Percentiles rank a stretch among this genome's conserved stretches.
Conservation (phyloP, 192 early-diverging fungal genomes). For the Phlyctochytrium bullatum region DNA sequence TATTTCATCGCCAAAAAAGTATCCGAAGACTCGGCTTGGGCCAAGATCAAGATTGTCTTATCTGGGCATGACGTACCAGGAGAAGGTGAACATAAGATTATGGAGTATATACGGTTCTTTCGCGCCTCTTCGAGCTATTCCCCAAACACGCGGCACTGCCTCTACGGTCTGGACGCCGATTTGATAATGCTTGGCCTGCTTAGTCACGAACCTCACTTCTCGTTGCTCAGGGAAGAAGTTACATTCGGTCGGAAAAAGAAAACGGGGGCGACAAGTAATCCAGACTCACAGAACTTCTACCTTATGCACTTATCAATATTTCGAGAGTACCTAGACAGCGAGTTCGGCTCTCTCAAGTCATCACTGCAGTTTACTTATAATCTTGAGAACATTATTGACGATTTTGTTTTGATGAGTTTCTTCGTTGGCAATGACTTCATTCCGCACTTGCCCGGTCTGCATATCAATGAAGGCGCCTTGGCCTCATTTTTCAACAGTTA, state of each 20-base stretch:
- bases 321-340: slow-evolving; percentile 89
- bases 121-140: slow-evolving; percentile 75
- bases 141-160: slow-evolving; percentile 91
- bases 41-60: slow-evolving; percentile 78
- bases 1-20: slow-evolving; percentile 87
- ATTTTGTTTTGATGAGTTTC: slow-evolving; percentile 95
- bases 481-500: slow-evolving; percentile 85
- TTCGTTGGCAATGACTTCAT: slow-evolving; percentile 99
- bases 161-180: slow-evolving; percentile 94
- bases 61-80: slow-evolving; percentile 95
- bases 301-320: slow-evolving; percentile 69
- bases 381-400: slow-evolving; percentile 90
- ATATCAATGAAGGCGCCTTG: slow-evolving; percentile 94
- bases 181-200: slow-evolving; percentile 95
- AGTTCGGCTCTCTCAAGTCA: slow-evolving; percentile 61
- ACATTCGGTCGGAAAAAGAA: slow-evolving; percentile 60
- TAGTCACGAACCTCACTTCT: slow-evolving; percentile 97
- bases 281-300: slow-evolving; percentile 59
- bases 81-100: slow-evolving; percentile 99
- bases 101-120: slow-evolving; percentile 89
- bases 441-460: slow-evolving; percentile 88
- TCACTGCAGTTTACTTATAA: slow-evolving; percentile 72
- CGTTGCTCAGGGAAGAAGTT: slow-evolving; percentile 93
- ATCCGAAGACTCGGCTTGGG: slow-evolving; percentile 86
- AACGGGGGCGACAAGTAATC: slow-evolving; percentile 60